Base-by-base conservation (phyloP, 2,329 filamentous ascomycete genomes). In the Alternaria angustiovoidea region DNA sequence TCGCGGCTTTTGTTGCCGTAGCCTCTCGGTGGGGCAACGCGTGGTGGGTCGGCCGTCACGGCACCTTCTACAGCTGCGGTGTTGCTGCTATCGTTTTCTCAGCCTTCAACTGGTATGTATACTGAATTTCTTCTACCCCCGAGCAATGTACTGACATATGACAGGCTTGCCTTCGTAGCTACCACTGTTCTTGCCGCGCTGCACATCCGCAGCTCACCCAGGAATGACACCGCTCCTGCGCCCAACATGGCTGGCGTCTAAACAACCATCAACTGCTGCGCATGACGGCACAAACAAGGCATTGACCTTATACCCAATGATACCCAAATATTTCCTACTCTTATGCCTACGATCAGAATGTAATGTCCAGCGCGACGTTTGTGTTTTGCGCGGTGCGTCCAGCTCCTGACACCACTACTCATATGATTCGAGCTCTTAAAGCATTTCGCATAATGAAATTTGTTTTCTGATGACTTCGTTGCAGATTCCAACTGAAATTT, bases 1-100 rank as follows among this genome's bases (percentile, higher is more conserved):
- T 97, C 75, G 90, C 91, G 0, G 92, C 92, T 9, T 91, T 92
- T 71, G 89, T 96, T 66, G 92, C 92, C 1, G 80, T 94, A 5
- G 93, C 91, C 1, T 88, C 87, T 24, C 81, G 82, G 43, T 81
- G 92, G 64, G 86, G 86, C 46, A 82, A 85, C n/a, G 79, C 85
- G 0, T 75, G 83, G 59, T 88, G 66, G 66, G 62, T 86, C 67
- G 80, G 78, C 22, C 79, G 81, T 51, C 79, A 76, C 12, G 81
- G 70, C 24, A 72, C 70, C 3, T 59, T 80, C 11, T 93, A 91
- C 77, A 82, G 83, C 43, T 81, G 84, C 3, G 80, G 85, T 9
- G 87, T 90, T 78, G 89, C 89, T 14, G 88, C 86, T 4, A 83
- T 87, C 34, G 89, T 88, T 0, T 91, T 92, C 71, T 88, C 84